A percentile compares a stretch with the other conserved stretches of the same genome.
Evolutionary conservation across 352 stramenopile species (phyloP).

Genomic region (Pythium utonaiense): DNA sequence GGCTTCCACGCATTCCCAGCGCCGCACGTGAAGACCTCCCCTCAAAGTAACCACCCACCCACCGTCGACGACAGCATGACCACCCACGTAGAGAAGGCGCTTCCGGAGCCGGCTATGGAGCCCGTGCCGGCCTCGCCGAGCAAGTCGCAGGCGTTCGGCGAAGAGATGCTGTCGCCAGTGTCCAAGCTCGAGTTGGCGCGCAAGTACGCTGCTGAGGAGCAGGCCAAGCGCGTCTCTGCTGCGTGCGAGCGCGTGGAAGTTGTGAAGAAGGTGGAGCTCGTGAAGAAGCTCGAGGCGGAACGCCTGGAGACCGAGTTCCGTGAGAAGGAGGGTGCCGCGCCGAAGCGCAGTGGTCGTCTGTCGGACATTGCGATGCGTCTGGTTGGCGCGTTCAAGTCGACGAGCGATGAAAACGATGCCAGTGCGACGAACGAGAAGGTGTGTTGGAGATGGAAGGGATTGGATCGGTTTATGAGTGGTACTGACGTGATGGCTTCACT

Average conservation of each 20-base stretch:
- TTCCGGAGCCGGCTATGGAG: constrained; percentile 14
- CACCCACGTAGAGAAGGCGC: constrained; percentile 40
- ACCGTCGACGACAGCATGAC: constrained; percentile 36
- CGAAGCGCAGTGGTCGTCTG: constrained; percentile 27
- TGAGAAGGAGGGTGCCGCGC: constrained; percentile 25
- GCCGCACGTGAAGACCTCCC: not conserved
- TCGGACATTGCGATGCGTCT: constrained; percentile 21
- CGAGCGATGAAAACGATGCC: constrained; percentile 3
- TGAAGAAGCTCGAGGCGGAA: constrained; percentile 56
- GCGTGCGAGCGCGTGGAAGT: constrained; percentile 51
- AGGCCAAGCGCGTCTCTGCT: constrained; percentile 63
- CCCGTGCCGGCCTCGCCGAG: constrained; percentile 27
- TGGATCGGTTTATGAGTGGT: too few relatives aligned
- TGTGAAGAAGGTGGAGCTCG: constrained; percentile 46
- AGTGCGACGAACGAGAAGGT: constrained; percentile 4
- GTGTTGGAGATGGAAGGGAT: not conserved
- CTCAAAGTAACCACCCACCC: constrained; percentile 17
- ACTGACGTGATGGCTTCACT: not conserved
- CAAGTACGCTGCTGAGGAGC: constrained; percentile 52
- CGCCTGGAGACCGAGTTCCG: too few relatives aligned
- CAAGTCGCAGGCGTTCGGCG: constrained; percentile 32
- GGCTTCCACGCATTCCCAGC: not conserved
- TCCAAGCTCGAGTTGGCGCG: constrained; percentile 76
- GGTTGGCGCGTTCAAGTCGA: constrained; percentile 25
- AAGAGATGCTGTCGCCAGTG: constrained; percentile 53